These are phyloP conservation scores for Zygoascus ofunaensis DNA, from an alignment of 805 yeast species.

Conservation along the genomic window DNA sequence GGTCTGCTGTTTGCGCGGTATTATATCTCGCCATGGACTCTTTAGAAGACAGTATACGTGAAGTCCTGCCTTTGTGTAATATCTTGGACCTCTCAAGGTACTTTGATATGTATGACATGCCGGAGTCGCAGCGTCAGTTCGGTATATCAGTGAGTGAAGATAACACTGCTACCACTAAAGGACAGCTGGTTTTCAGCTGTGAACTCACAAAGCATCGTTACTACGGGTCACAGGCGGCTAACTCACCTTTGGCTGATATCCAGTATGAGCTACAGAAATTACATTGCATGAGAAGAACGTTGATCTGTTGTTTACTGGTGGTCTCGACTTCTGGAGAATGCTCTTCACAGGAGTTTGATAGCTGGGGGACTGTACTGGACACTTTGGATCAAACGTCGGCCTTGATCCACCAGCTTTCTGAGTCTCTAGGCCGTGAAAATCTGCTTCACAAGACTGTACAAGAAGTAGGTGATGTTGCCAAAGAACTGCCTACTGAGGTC, in stretches of 20 bases:
- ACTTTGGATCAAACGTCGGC: conserved; percentile 11
- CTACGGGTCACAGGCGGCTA: conserved; percentile 20
- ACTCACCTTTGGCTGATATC: conserved; percentile 23
- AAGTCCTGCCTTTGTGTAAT: conserved; percentile 26
- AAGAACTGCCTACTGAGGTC: background rate
- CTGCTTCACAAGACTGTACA: conserved; percentile 5
- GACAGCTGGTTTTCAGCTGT: background rate
- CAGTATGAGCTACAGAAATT: conserved; percentile 28
- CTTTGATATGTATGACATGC: conserved; percentile 34
- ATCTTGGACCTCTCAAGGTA: conserved; percentile 33
- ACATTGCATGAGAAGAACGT: conserved; percentile 34
- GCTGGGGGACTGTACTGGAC: conserved; percentile 22
- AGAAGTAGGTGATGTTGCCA: background rate
- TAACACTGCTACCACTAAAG: conserved; percentile 5
- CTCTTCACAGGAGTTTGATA: conserved; percentile 16
- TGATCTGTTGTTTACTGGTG: conserved; percentile 37
- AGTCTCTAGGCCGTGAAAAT: conserved; percentile 8
- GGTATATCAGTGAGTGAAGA: conserved; percentile 6
- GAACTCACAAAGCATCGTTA: conserved; percentile 10
- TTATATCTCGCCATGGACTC: conserved; percentile 29
- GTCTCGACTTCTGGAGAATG: conserved; percentile 20
- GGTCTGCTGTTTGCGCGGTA: conserved; percentile 24
- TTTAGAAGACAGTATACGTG: conserved; percentile 22
- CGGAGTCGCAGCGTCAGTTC: conserved; percentile 23
- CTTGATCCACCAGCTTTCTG: conserved; percentile 12